These are phyloP conservation scores for Leccinum arenicola DNA, from an alignment of 768 basidiomycete genomes.

Conservation along the genomic window DNA sequence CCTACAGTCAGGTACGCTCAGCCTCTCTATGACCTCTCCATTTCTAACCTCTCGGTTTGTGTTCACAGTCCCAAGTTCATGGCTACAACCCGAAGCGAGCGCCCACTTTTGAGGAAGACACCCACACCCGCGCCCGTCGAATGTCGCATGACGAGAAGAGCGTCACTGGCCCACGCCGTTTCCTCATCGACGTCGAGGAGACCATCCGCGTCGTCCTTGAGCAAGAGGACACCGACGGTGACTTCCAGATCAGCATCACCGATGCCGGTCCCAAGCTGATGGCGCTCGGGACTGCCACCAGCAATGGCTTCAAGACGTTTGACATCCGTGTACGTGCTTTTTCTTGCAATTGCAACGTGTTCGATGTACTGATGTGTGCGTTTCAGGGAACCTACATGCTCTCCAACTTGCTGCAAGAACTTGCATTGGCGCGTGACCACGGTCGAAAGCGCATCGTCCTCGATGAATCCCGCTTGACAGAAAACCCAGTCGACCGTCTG, in stretches of 20 bases:
- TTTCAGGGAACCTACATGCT: conserved; percentile 97
- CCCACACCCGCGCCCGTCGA: conserved; percentile 68
- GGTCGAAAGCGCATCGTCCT: conserved; percentile 94
- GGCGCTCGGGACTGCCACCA: conserved; percentile 92
- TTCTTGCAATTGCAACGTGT: not conserved
- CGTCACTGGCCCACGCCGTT: conserved; percentile 75
- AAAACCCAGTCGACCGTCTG: conserved; percentile 95
- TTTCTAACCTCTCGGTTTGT: conserved; percentile 13
- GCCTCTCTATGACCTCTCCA: conserved; percentile 22
- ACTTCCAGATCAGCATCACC: conserved; percentile 94
- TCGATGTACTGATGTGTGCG: conserved; percentile 9
- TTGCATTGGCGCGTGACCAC: conserved; percentile 94
- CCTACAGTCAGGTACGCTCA: conserved; percentile 76
- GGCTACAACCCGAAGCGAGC: conserved; percentile 68
- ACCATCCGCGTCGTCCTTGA: conserved; percentile 95
- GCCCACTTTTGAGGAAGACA: conserved; percentile 76
- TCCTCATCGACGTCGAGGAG: conserved; percentile 96
- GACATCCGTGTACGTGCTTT: conserved; percentile 77
- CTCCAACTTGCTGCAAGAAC: conserved; percentile 97
- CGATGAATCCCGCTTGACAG: conserved; percentile 96
- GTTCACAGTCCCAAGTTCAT: conserved; percentile 61
- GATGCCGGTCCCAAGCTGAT: conserved; percentile 97
- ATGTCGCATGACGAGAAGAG: conserved; percentile 94
- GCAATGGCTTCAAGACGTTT: conserved; percentile 97
- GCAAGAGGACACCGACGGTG: conserved; percentile 96